Evolutionary conservation across 805 yeast species (phyloP).

Genomic region (Hanseniaspora meyeri): DNA sequence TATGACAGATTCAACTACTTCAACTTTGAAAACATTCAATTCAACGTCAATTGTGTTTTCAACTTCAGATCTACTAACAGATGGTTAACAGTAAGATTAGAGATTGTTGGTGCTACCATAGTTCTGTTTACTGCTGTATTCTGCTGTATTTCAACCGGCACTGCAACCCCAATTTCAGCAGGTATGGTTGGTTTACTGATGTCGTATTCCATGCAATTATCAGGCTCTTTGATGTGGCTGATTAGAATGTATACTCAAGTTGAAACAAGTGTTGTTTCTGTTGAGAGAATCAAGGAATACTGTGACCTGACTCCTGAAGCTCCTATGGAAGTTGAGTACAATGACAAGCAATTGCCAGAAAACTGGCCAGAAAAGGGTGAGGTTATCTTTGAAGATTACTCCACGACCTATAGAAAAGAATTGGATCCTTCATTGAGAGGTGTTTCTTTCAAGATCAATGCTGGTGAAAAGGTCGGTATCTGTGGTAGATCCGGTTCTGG

Average conservation of each 20-base stretch:
- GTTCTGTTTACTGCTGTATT: conserved; percentile 42
- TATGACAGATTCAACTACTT: conserved; percentile 45
- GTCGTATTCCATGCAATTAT: conserved; percentile 50
- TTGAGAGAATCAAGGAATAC: conserved; percentile 56
- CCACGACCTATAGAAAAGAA: conserved; percentile 47
- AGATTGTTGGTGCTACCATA: conserved; percentile 46
- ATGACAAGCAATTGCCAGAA: conserved; percentile 31
- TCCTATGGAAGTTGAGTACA: conserved; percentile 33
- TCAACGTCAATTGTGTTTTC: conserved; percentile 36
- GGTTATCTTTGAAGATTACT: conserved; percentile 39
- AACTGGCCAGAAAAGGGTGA: conserved; percentile 47
- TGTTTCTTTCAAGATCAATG: conserved; percentile 35
- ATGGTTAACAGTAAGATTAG: conserved; percentile 54
- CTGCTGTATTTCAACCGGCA: conserved; percentile 25
- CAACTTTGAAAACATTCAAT: conserved; percentile 41
- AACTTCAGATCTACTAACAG: conserved; percentile 45
- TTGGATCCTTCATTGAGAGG: conserved; percentile 47
- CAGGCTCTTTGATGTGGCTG: conserved; percentile 41
- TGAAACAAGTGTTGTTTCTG: conserved; percentile 52
- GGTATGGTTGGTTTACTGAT: conserved; percentile 54
- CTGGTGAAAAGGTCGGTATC: conserved; percentile 55
- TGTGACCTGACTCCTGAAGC: conserved; percentile 37
- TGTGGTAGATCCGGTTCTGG: conserved; percentile 77
- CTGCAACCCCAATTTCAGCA: conserved; percentile 36
- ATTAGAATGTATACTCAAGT: conserved; percentile 52